Base-by-base conservation (phyloP, 306 rosid species). In the Fragaria ananassa region DNA sequence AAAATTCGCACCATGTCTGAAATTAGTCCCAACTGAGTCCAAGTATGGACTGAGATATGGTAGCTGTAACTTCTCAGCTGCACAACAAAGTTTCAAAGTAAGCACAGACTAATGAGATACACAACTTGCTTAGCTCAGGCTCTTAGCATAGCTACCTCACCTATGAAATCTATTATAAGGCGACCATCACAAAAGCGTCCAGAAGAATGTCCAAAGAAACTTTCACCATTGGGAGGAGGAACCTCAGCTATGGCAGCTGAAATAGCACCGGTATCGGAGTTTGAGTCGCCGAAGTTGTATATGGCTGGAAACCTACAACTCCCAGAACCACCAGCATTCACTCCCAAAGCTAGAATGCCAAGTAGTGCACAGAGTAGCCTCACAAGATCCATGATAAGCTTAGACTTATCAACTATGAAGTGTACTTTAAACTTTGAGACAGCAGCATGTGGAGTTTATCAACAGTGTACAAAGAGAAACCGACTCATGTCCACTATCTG, bases 261-360 rank as follows among this genome's bases (percentile, higher is more conserved):
- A 41, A 69, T 70, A 31, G 85, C 96, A 51, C 97, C 97, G 3
- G 97, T 95, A 81, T 95, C 98, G 3, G 98, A 95, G 76, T 95
- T 95, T 80, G 98, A 95, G 87, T 95, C 97, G 2, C 98, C 97
- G 76, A 94, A 94, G 82, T 94, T 94, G 89, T 87, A 92, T 37
- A 90, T 76, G 25, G 95, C 98, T 2, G 91, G 91, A 79, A 80
- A 90, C 78, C 77, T 68, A 81, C 98, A 92, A 37, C 62, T 74
- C 29, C 49, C 37, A 37, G 60, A 49, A 19, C 63, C 72, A 62
- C 80, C 42, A 35, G 17, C 44, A 49, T 8, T 73, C 58, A 39
- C 78, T 15, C 81, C 25, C 82, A 79, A 49, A 76, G 75, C 68
- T 10, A 79, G 9, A 71, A 84, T 19, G 72, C 35, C 76, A 47